Conservation (phyloP, 2,329 filamentous ascomycete species). For the Exophiala viscosa region DNA sequence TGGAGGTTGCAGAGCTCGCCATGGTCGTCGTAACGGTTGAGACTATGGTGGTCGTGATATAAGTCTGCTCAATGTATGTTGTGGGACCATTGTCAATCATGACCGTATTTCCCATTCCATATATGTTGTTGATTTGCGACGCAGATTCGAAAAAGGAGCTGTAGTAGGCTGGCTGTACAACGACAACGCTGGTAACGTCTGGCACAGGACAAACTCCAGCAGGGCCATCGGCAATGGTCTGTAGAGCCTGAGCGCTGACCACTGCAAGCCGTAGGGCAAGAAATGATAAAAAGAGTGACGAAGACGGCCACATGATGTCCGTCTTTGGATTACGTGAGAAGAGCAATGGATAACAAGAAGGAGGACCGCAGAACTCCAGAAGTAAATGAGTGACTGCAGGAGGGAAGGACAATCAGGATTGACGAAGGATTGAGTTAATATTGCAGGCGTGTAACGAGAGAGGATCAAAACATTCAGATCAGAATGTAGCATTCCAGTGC, state of each 20-base stretch:
- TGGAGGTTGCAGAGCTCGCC: neutral
- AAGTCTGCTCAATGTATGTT: conserved; percentile 23
- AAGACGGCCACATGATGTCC: conserved; percentile 21
- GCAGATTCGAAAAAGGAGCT: conserved; percentile 26
- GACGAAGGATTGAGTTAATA: conserved; percentile 18
- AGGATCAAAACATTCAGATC: conserved; percentile 19
- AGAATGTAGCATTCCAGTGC: conserved; percentile 28
- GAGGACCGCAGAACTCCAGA: conserved; percentile 22
- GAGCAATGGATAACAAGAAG: conserved; percentile 6
- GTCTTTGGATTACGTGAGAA: conserved; percentile 3
- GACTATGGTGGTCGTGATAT: conserved; percentile 24
- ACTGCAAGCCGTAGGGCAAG: conserved; percentile 17
- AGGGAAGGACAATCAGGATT: conserved; percentile 4
- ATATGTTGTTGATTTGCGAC: conserved; percentile 24
- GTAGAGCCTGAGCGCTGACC: conserved; percentile 16
- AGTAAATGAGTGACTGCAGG: conserved; percentile 25
- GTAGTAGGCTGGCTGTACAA: conserved; percentile 22
- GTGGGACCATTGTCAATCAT: conserved; percentile 24
- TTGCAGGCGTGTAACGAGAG: conserved; percentile 1
- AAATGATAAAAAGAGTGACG: conserved; percentile 18
- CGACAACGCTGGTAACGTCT: conserved; percentile 15
- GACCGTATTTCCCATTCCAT: conserved; percentile 22
- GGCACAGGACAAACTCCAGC: conserved; percentile 18
- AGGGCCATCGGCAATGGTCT: conserved; percentile 19
- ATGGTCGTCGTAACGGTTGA: conserved; percentile 10